A percentile compares a stretch with the other conserved stretches of the same genome.
Conservation (phyloP, 1,284 basidiomycete species). For the Inonotus obliquus region DNA sequence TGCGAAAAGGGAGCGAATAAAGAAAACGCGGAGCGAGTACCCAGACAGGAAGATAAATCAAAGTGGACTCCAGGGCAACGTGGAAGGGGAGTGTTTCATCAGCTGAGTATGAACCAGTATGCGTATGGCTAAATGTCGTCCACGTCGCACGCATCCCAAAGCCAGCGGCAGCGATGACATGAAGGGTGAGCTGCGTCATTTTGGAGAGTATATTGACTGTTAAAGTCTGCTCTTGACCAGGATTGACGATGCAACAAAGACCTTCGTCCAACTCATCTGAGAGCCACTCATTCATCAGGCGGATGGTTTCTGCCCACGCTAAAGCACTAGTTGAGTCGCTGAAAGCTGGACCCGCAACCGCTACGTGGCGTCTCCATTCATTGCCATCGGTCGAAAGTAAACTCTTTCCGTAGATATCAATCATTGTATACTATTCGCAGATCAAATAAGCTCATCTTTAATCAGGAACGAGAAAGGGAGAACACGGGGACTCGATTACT, state of each 20-base stretch:
- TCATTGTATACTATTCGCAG: background rate
- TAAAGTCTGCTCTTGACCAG: slow-evolving; percentile 6
- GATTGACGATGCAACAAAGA: slow-evolving; percentile 1
- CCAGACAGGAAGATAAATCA: slow-evolving; percentile 17
- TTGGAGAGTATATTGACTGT: slow-evolving; percentile 15
- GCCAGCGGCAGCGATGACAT: slow-evolving; percentile 19
- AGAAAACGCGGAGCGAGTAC: slow-evolving; percentile 7
- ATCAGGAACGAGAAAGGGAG: background rate
- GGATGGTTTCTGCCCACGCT: slow-evolving; percentile 18
- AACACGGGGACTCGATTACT: background rate
- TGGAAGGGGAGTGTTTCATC: slow-evolving; percentile 19
- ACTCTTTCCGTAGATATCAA: slow-evolving; percentile 23
- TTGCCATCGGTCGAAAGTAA: slow-evolving; percentile 27
- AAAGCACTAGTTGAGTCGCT: slow-evolving; percentile 21
- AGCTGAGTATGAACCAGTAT: background rate
- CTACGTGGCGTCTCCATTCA: slow-evolving; percentile 26
- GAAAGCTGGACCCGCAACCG: slow-evolving; percentile 21
- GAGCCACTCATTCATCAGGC: slow-evolving; percentile 21
- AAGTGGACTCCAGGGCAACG: slow-evolving; percentile 19
- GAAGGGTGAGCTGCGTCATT: slow-evolving; percentile 17
- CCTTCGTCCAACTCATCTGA: slow-evolving; percentile 15
- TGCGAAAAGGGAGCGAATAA: slow-evolving; percentile 8
- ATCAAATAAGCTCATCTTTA: background rate
- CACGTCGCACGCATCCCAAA: slow-evolving; percentile 17
- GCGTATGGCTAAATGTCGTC: background rate